A percentile compares a stretch with the other conserved stretches of the same genome.
These are phyloP conservation scores for Fusarium sp. DNA, from an alignment of 2,329 filamentous ascomycete species.

Conservation along the genomic window DNA sequence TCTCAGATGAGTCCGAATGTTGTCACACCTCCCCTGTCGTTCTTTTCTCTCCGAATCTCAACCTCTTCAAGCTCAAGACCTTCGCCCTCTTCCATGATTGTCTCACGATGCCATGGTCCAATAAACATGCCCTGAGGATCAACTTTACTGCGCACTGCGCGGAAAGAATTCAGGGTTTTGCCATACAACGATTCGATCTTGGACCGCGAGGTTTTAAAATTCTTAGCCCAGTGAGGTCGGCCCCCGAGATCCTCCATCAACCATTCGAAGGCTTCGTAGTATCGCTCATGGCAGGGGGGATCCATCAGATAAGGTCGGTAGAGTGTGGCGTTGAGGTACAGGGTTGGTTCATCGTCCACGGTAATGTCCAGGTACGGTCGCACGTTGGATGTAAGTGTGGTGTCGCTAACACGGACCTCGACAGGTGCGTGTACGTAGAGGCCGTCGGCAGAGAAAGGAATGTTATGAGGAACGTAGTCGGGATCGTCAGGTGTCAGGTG, in stretches of 20 bases:
- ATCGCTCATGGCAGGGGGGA: conserved; percentile 79
- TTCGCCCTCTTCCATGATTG: conserved; percentile 62
- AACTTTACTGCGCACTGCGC: conserved; percentile 73
- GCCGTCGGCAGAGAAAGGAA: conserved; percentile 83
- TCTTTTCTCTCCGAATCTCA: conserved; percentile 48
- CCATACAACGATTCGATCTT: conserved; percentile 78
- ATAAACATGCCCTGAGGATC: conserved; percentile 90
- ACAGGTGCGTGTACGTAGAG: conserved; percentile 91
- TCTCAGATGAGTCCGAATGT: conserved; percentile 43
- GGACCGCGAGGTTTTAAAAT: conserved; percentile 73
- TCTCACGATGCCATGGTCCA: conserved; percentile 87
- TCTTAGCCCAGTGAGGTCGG: conserved; percentile 92
- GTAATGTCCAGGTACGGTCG: conserved; percentile 77
- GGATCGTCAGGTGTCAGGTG: conserved; percentile 70
- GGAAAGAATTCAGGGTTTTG: conserved; percentile 73
- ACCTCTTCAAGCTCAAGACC: conserved; percentile 54
- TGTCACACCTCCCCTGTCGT: conserved; percentile 44
- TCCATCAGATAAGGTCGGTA: conserved; percentile 85
- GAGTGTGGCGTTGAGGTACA: conserved; percentile 91
- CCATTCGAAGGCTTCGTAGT: conserved; percentile 92
- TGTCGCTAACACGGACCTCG: conserved; percentile 88
- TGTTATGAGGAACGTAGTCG: conserved; percentile 72
- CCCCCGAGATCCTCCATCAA: conserved; percentile 88
- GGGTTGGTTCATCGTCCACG: conserved; percentile 73
- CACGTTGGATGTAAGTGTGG: conserved; percentile 55